These are phyloP conservation scores for Volutella citrinella DNA, from an alignment of 2,329 filamentous ascomycete species.

Conservation along the genomic window DNA sequence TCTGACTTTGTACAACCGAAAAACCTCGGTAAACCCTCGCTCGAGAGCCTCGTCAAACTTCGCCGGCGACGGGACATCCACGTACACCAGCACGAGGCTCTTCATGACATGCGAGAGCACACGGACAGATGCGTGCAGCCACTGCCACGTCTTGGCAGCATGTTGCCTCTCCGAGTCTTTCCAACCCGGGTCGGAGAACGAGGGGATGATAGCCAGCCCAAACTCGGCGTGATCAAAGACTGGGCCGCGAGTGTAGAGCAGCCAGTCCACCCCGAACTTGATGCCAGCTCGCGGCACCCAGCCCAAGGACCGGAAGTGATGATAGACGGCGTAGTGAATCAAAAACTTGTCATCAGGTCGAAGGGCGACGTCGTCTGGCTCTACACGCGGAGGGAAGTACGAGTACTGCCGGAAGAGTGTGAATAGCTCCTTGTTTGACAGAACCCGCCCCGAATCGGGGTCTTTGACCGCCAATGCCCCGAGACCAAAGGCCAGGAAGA, in stretches of 20 bases:
- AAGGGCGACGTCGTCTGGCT: constrained; percentile 39
- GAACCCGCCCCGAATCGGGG: constrained; percentile 38
- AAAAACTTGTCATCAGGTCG: constrained; percentile 81
- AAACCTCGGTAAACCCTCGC: constrained; percentile 57
- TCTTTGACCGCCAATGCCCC: constrained; percentile 67
- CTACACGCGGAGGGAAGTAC: constrained; percentile 59
- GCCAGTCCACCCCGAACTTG: constrained; percentile 92
- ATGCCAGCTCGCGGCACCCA: constrained; percentile 92
- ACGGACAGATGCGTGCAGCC: constrained; percentile 85
- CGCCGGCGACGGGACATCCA: constrained; percentile 76
- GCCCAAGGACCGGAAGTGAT: constrained; percentile 92
- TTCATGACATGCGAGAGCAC: constrained; percentile 90
- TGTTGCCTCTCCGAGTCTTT: constrained; percentile 49
- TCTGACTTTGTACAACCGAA: constrained; percentile 71
- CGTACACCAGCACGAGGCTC: constrained; percentile 83
- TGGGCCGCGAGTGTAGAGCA: constrained; percentile 90
- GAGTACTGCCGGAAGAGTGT: constrained; percentile 66
- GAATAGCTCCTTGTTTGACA: constrained; percentile 59
- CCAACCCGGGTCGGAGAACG: constrained; percentile 77
- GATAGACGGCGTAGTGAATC: constrained; percentile 83
- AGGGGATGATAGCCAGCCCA: constrained; percentile 78
- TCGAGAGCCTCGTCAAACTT: constrained; percentile 41
- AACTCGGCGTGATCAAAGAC: constrained; percentile 96
- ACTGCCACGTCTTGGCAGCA: constrained; percentile 64
- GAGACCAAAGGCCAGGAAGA: constrained; percentile 82